Conservation (phyloP, 1,284 basidiomycete genomes). For the Bjerkandera adusta region DNA sequence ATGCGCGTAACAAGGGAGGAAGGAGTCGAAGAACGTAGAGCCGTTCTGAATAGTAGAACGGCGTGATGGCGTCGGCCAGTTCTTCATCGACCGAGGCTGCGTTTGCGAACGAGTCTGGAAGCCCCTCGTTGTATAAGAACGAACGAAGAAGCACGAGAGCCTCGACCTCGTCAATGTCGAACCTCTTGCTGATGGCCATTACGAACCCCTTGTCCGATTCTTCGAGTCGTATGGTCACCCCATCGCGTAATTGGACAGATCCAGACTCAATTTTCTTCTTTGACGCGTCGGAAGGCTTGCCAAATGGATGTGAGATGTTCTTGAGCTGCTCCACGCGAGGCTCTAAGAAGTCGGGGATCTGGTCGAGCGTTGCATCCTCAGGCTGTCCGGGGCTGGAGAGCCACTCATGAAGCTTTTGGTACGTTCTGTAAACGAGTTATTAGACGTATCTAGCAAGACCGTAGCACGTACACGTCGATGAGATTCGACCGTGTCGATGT, state of each 20-base stretch:
- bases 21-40: slow-evolving; percentile 64
- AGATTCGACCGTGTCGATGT: slow-evolving; percentile 48
- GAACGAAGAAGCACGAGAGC: slow-evolving; percentile 71
- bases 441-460: neutral
- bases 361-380: slow-evolving; percentile 53
- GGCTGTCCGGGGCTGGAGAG: slow-evolving; percentile 57
- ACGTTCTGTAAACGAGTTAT: slow-evolving; percentile 45
- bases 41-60: slow-evolving; percentile 80
- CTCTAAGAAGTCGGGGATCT: slow-evolving; percentile 54
- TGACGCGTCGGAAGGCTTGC: slow-evolving; percentile 64
- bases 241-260: slow-evolving; percentile 63
- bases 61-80: slow-evolving; percentile 68
- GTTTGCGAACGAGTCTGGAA: slow-evolving; percentile 48
- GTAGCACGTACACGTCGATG: slow-evolving; percentile 51
- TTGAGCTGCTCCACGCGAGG: slow-evolving; percentile 56
- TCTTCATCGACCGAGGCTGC: slow-evolving; percentile 52
- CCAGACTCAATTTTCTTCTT: slow-evolving; percentile 64
- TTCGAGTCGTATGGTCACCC: slow-evolving; percentile 57
- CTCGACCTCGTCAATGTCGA: slow-evolving; percentile 76
- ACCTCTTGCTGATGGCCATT: slow-evolving; percentile 65
- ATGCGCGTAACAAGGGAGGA: slow-evolving; percentile 62
- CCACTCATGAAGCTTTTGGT: slow-evolving; percentile 59
- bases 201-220: slow-evolving; percentile 67
- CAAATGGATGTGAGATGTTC: slow-evolving; percentile 59
- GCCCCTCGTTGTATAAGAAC: slow-evolving; percentile 78